These are phyloP conservation scores for Trypanosoma conorhini DNA, from an alignment of 208 protist species.

Conservation along the genomic window DNA sequence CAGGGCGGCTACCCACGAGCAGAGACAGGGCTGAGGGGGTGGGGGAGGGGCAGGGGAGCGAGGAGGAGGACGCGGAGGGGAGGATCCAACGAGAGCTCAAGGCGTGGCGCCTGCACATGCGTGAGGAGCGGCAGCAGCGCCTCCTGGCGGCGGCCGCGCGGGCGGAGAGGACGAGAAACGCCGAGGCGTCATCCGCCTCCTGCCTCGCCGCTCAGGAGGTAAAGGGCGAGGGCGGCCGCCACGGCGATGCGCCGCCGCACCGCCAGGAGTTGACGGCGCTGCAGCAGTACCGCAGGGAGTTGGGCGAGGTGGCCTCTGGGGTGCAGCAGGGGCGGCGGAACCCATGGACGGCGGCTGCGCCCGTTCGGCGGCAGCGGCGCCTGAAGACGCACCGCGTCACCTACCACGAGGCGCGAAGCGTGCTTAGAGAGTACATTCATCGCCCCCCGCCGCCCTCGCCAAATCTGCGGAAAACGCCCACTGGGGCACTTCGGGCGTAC, in stretches of 20 bases:
- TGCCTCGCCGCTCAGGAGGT: neutral
- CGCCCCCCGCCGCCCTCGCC: neutral
- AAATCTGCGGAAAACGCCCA: conserved; percentile 1
- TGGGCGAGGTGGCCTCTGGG: conserved; percentile 21
- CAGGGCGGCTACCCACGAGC: neutral
- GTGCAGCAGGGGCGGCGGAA: neutral
- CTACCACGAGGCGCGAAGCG: conserved; percentile 33
- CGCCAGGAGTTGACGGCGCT: conserved; percentile 9
- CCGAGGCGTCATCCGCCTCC: neutral
- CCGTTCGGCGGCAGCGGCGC: neutral
- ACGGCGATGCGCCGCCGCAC: no score
- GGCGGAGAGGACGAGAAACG: conserved; percentile 4
- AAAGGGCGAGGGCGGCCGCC: neutral
- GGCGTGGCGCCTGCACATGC: conserved; percentile 36
- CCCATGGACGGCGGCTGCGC: neutral
- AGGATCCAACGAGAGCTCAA: conserved; percentile 32
- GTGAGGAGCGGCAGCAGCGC: conserved; percentile 32
- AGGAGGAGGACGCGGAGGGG: conserved; percentile 14
- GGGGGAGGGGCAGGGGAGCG: neutral
- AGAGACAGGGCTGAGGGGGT: neutral
- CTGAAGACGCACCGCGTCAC: conserved; percentile 25
- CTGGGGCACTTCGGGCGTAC: conserved; percentile 15
- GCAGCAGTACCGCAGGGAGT: conserved; percentile 32
- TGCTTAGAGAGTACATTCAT: conserved; percentile 35
- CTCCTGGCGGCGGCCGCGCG: conserved; percentile 17